Conservation (phyloP, 2,329 filamentous ascomycete genomes). For the Thelonectria rubi region DNA sequence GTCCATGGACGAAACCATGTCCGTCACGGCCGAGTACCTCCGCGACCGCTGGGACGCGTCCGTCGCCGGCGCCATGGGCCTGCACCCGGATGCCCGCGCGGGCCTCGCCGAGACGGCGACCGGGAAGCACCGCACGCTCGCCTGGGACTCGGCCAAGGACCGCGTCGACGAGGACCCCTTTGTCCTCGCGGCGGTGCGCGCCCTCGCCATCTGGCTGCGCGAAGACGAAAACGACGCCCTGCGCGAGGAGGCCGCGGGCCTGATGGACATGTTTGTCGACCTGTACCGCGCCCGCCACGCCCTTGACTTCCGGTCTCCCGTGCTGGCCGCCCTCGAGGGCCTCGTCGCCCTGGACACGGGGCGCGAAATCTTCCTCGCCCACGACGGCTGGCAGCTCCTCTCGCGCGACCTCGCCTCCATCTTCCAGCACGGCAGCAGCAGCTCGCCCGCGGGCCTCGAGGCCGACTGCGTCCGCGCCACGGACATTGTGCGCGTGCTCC, state of each 20-base stretch:
- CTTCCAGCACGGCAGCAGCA: slow-evolving; percentile 44
- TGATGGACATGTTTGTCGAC: slow-evolving; percentile 71
- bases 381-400: slow-evolving; percentile 65
- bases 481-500: slow-evolving; percentile 65
- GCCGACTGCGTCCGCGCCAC: slow-evolving; percentile 56
- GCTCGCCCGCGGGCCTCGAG: slow-evolving; percentile 37
- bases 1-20: slow-evolving; percentile 70
- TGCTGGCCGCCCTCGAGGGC: slow-evolving; percentile 68
- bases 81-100: slow-evolving; percentile 65
- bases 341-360: slow-evolving; percentile 60
- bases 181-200: slow-evolving; percentile 65
- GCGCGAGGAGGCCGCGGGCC: slow-evolving; percentile 63
- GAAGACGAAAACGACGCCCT: slow-evolving; percentile 72
- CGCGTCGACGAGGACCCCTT: slow-evolving; percentile 64
- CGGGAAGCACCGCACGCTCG: slow-evolving; percentile 58
- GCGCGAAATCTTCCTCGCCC: slow-evolving; percentile 55
- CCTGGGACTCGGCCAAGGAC: slow-evolving; percentile 66
- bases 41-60: slow-evolving; percentile 76
- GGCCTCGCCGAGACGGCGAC: slow-evolving; percentile 54
- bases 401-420: slow-evolving; percentile 59
- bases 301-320: slow-evolving; percentile 65
- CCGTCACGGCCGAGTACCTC: slow-evolving; percentile 70
- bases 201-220: slow-evolving; percentile 72
- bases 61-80: slow-evolving; percentile 67
- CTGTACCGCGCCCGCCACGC: slow-evolving; percentile 58